Conservation (phyloP, 345 rosid species). For the Mallotus nudiflorus region DNA sequence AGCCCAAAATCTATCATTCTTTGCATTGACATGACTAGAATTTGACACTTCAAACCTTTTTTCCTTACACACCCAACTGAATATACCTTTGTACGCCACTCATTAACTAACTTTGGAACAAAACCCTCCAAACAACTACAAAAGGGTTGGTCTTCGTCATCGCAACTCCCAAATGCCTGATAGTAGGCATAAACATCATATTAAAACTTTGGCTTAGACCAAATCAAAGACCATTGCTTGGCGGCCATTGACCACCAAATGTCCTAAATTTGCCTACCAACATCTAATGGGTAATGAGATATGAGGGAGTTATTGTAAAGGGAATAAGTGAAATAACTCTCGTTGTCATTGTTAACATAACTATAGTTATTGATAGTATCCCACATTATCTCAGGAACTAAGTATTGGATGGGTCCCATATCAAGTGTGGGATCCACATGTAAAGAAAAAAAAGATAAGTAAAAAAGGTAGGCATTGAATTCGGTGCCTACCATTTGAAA, state of each 20-base stretch:
- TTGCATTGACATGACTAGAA: not conserved
- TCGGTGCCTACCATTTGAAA: no score
- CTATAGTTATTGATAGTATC: conserved; percentile 22
- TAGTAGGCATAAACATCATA: conserved; percentile 25
- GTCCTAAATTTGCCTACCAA: conserved; percentile 21
- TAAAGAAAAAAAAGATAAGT: no score
- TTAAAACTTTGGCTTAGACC: conserved; percentile 19
- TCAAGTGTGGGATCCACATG: no score
- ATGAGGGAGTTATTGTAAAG: conserved; percentile 8
- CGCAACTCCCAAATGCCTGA: conserved; percentile 31
- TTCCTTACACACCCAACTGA: conserved; percentile 26
- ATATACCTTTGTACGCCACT: conserved; percentile 24
- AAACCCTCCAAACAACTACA: conserved; percentile 37
- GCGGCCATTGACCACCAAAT: not conserved
- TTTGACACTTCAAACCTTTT: conserved; percentile 11
- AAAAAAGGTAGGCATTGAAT: no score
- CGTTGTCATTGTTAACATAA: conserved; percentile 21
- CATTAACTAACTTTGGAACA: conserved; percentile 10
- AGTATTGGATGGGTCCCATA: no score
- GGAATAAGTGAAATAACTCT: conserved; percentile 37
- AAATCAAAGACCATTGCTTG: conserved; percentile 24
- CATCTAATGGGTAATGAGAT: conserved; percentile 8
- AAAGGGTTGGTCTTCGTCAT: not conserved
- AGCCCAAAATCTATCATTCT: conserved; percentile 14
- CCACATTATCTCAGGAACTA: conserved; percentile 31